These are phyloP conservation scores for Fusarium subtropicale DNA, from an alignment of 2,329 filamentous ascomycete species.

Conservation along the genomic window DNA sequence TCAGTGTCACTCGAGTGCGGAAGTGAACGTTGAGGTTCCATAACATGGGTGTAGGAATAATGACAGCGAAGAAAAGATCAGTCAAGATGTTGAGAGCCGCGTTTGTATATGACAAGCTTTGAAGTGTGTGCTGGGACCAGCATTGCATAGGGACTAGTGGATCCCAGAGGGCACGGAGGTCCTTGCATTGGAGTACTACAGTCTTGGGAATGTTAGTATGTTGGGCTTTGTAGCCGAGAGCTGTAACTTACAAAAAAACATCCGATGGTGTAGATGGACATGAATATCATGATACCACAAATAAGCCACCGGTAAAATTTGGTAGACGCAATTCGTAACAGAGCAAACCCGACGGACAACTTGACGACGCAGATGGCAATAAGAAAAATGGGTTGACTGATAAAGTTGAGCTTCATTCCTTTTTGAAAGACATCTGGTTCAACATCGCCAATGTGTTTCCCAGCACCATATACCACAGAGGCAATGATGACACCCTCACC, in stretches of 20 bases:
- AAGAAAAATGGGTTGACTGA: constrained; percentile 58
- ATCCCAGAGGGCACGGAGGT: constrained; percentile 61
- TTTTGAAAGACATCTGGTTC: constrained; percentile 48
- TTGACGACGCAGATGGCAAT: constrained; percentile 57
- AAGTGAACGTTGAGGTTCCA: constrained; percentile 56
- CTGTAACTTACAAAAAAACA: constrained; percentile 52
- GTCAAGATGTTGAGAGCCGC: constrained; percentile 52
- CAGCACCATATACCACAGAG: constrained; percentile 58
- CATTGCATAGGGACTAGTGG: constrained; percentile 53
- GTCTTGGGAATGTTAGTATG: constrained; percentile 48
- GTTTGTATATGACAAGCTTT: constrained; percentile 58
- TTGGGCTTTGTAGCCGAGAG: fast-evolving
- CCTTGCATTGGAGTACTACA: constrained; percentile 60
- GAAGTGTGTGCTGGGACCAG: constrained; percentile 55
- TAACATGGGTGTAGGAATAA: constrained; percentile 55
- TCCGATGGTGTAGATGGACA: constrained; percentile 49
- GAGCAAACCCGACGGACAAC: constrained; percentile 55
- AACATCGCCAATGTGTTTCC: constrained; percentile 59
- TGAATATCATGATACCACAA: constrained; percentile 53
- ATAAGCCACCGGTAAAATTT: constrained; percentile 53
- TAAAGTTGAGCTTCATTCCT: constrained; percentile 58
- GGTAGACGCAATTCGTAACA: constrained; percentile 56
- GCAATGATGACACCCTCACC: constrained; percentile 56
- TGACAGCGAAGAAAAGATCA: constrained; percentile 54
- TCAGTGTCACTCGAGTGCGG: constrained; percentile 55